Base-by-base conservation (phyloP, 495 filamentous ascomycete genomes). In the Tuber umbilicatum region DNA sequence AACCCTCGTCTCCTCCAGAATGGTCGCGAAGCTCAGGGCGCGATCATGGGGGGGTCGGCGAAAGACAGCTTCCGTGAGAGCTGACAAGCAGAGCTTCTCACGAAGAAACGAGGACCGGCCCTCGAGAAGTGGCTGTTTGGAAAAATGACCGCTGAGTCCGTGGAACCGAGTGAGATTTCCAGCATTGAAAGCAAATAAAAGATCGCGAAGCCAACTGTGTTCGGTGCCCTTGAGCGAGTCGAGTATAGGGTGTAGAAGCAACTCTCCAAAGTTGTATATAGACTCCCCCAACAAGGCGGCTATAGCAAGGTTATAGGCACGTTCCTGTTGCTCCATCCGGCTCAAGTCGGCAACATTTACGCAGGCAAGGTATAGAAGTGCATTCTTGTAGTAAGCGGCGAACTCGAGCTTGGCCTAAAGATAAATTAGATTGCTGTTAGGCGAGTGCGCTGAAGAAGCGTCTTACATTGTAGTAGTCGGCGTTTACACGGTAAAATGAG, bases 261-360 rank as follows among this genome's bases (percentile, higher is more conserved):
- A 93, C 87, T 99, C 95, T 84, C 95, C 95, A 76, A 99, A 99
- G 87, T 98, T 99, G 88, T 98, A 98, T 85, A 98, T 98, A 76
- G 88, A 90, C 82, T 94, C 93, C 70, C 93, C 97, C 45, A 97
- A 91, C 16, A 99, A 87, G 19, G 95, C 95, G 31, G 96, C 94
- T 69, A 99, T 90, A 81, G 89, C 89, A 74, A 99, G 91, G 85
- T 97, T 93, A 86, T 97, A 94, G 70, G 95, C 95, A 69, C 94
- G 91, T 68, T 86, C 86, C 81, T 88, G 89, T 76, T 91, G 91
- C 83, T 98, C 95, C 43, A 84, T 82, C 73, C 88, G 85, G 39
- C 88, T 85, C 68, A 99, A 88, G 45, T 91, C 88, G 70, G 88
- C 86, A 78, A 97, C 85, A 81, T 96, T 89, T 81, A 99, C 92